Evolutionary conservation across 78 protist genomes (phyloP), one percentile per base, ranked within the genome.

Genomic region (Isochrysis galbana): DNA sequence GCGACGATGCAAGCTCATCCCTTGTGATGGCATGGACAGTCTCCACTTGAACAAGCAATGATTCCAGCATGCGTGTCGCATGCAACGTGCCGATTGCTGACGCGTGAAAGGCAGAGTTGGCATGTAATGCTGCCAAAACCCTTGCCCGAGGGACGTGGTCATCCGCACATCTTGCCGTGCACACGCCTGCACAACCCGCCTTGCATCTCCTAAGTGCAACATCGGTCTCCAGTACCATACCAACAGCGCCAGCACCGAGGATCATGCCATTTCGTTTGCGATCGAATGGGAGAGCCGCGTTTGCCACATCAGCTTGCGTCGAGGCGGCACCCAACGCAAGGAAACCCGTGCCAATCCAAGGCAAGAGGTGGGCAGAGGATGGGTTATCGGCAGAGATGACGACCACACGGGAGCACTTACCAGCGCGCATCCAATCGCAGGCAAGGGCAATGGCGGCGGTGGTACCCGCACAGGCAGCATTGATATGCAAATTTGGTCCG

Each of bases 261-360:
- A 80, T 34, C 88, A 45, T 45, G 3, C 88, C 88, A 54, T 22
- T 44, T 2, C 88, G 88, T 17, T 54, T 47, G 14, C 4, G 23
- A 54, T 80, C 88, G 55, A 80, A 80, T 0, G 88, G 88, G 25
- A 45, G 61, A 34, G 61, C 48, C 36, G 88, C 88, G 22, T 41
- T n/a, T 1, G 7, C 88, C 21, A 45, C 88, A 5, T 2, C 1
- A 21, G 88, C 61, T 11, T 21, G 2, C 26, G 39, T 80, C 55
- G 55, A 44, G 38, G 88, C 88, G 38, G 88, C 88, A 54, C 88
- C 88, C 61, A 80, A 54, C 34, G 88, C 88, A 39, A 80, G 88
- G 88, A 80, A 80, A 36, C 88, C 88, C 41, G 19, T 80, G 48
- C 88, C 88, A 5, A 80, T 21, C 61, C 55, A 80, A 0, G 88